Conservation (phyloP, 768 basidiomycete genomes). For the Lyophyllum decastes region DNA sequence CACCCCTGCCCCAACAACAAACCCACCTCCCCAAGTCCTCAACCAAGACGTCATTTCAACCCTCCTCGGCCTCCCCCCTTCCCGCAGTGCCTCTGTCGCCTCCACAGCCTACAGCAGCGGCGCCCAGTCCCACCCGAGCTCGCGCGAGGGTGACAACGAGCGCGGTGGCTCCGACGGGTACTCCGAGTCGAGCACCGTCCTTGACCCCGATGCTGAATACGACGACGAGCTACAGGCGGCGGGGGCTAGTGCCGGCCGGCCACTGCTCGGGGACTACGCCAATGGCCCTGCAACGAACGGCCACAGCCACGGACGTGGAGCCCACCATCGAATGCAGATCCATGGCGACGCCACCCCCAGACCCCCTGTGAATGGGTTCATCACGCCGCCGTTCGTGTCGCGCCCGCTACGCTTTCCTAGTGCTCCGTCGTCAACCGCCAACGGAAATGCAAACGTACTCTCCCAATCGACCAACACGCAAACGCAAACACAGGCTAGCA, state of each 20-base stretch:
- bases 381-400: conserved; percentile 15
- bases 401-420: neutral
- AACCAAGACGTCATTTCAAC: conserved; percentile 70
- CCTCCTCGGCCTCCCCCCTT: conserved; percentile 57
- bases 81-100: conserved; percentile 42
- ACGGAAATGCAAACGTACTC: no score
- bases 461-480: neutral
- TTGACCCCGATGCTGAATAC: conserved; percentile 34
- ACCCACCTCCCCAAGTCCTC: conserved; percentile 62
- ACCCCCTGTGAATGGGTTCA: conserved; percentile 32
- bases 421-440: neutral
- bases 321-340: conserved; percentile 21
- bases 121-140: conserved; percentile 42
- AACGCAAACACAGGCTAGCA: neutral
- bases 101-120: conserved; percentile 31
- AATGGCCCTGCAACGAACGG: conserved; percentile 3
- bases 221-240: conserved; percentile 28
- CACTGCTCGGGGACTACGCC: conserved; percentile 26
- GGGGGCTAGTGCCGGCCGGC: conserved; percentile 33
- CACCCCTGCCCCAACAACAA: conserved; percentile 57
- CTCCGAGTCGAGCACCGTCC: conserved; percentile 42
- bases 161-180: conserved; percentile 44
- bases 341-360: conserved; percentile 69
- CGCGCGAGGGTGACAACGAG: conserved; percentile 63
- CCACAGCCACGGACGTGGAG: conserved; percentile 6